Percentiles rank a stretch among this genome's conserved stretches.
These are phyloP conservation scores for Penicillium vulpinum DNA, from an alignment of 2,329 filamentous ascomycete genomes.

Conservation along the genomic window DNA sequence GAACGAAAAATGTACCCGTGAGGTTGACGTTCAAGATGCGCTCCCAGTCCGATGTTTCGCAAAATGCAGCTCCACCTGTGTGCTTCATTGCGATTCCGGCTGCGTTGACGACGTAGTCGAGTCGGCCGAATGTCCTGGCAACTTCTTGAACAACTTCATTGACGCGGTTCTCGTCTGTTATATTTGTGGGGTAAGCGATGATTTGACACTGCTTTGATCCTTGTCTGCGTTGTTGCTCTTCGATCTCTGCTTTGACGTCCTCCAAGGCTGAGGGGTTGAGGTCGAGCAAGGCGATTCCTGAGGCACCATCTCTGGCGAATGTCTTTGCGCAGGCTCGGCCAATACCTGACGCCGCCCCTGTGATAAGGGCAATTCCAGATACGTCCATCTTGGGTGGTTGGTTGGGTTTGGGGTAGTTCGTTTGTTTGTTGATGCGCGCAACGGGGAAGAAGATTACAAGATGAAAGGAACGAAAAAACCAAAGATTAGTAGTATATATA, in stretches of 20 bases:
- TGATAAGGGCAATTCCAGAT: conserved; percentile 19
- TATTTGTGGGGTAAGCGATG: conserved; percentile 14
- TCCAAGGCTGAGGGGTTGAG: conserved; percentile 11
- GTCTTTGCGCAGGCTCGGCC: conserved; percentile 16
- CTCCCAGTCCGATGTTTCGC: conserved; percentile 39
- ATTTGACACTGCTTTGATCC: conserved; percentile 5
- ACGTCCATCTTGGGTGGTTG: conserved; percentile 14
- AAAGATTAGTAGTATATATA: neutral
- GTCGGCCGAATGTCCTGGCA: conserved; percentile 15
- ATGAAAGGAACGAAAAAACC: neutral
- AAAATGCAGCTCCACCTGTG: conserved; percentile 21
- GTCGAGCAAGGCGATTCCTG: conserved; percentile 18
- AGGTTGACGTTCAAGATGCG: conserved; percentile 47
- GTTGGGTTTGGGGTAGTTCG: neutral
- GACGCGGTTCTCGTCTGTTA: conserved; percentile 16
- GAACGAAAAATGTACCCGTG: conserved; percentile 45
- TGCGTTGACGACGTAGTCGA: conserved; percentile 21
- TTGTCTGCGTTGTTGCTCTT: conserved; percentile 4
- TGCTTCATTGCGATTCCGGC: conserved; percentile 29
- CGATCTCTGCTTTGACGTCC: conserved; percentile 15
- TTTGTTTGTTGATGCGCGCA: neutral
- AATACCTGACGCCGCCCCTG: conserved; percentile 22
- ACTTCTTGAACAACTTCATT: conserved; percentile 12
- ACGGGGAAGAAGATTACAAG: neutral
- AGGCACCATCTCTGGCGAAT: conserved; percentile 17